Conservation (phyloP, 768 basidiomycete species). For the Mycena belliarum region DNA sequence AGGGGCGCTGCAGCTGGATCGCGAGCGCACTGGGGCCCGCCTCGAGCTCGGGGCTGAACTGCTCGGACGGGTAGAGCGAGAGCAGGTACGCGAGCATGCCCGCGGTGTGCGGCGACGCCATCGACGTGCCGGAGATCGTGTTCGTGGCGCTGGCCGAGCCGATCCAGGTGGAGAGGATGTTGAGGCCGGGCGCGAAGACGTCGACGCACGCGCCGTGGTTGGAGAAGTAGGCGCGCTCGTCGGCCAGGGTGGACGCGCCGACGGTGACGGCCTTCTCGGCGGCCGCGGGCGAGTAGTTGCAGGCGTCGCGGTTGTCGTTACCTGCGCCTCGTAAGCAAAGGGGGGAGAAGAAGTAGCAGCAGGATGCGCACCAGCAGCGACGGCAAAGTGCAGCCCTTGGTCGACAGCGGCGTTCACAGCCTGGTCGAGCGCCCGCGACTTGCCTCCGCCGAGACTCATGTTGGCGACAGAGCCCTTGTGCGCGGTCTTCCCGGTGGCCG, state of each 20-base stretch:
- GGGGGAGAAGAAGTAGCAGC: neutral
- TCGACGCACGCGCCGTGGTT: slow-evolving; percentile 92
- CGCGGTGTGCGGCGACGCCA: slow-evolving; percentile 93
- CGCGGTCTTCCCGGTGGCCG: slow-evolving; percentile 70
- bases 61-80: slow-evolving; percentile 74
- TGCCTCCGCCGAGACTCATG: slow-evolving; percentile 97
- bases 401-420: slow-evolving; percentile 86
- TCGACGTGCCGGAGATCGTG: slow-evolving; percentile 88
- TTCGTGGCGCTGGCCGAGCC: slow-evolving; percentile 59
- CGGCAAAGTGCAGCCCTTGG: slow-evolving; percentile 90
- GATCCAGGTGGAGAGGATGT: slow-evolving; percentile 88
- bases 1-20: slow-evolving; percentile 32
- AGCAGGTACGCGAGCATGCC: slow-evolving; percentile 92
- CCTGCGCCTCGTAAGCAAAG: slow-evolving; percentile 36
- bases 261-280: slow-evolving; percentile 92
- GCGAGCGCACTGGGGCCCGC: slow-evolving; percentile 31
- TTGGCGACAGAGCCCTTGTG: slow-evolving; percentile 97
- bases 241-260: slow-evolving; percentile 82
- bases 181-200: slow-evolving; percentile 88
- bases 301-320: slow-evolving; percentile 87
- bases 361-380: slow-evolving; percentile 80
- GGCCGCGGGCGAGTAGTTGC: slow-evolving; percentile 89
- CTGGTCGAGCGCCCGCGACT: slow-evolving; percentile 80
- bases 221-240: slow-evolving; percentile 89
- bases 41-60: slow-evolving; percentile 56